phyloP scores from a whole-genome alignment of 75 land plant genomes.

The Cunninghamia lanceolata region DNA sequence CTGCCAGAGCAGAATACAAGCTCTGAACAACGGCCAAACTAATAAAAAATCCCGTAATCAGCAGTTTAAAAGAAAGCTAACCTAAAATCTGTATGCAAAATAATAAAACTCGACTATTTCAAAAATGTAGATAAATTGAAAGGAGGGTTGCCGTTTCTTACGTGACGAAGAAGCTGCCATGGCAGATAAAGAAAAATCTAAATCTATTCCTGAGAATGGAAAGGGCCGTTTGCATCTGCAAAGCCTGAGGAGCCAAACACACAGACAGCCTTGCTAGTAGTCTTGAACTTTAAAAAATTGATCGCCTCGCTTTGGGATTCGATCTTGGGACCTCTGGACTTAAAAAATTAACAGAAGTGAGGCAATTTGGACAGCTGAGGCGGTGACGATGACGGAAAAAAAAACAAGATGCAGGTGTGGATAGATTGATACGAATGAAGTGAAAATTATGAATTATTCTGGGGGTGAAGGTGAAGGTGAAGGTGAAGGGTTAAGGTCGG shows the following conservation, averaged over 20 bases:
- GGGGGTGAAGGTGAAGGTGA: not conserved
- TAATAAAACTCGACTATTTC: not conserved
- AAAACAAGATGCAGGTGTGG: not conserved
- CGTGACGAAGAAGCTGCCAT: conserved; percentile 6
- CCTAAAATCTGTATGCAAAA: not conserved
- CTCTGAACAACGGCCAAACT: not conserved
- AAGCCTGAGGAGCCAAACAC: not conserved
- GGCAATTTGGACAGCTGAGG: not conserved
- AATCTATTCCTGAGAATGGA: not conserved
- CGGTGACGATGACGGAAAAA: not conserved
- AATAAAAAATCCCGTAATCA: too few relatives aligned
- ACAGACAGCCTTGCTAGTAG: not conserved
- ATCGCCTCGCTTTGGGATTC: not conserved
- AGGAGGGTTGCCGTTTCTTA: not conserved
- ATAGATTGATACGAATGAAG: not conserved
- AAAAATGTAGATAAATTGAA: not conserved
- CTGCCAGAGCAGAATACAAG: not conserved
- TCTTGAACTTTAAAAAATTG: not conserved
- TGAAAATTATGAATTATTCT: not conserved
- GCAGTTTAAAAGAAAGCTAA: not conserved
- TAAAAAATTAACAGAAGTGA: not conserved
- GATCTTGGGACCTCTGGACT: not conserved
- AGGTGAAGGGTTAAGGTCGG: not conserved
- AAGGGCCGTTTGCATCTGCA: conserved; percentile 11
- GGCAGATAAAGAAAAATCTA: not conserved